Base-by-base conservation (phyloP, 169 alveolate genomes). In the Plasmodium gaboni region DNA sequence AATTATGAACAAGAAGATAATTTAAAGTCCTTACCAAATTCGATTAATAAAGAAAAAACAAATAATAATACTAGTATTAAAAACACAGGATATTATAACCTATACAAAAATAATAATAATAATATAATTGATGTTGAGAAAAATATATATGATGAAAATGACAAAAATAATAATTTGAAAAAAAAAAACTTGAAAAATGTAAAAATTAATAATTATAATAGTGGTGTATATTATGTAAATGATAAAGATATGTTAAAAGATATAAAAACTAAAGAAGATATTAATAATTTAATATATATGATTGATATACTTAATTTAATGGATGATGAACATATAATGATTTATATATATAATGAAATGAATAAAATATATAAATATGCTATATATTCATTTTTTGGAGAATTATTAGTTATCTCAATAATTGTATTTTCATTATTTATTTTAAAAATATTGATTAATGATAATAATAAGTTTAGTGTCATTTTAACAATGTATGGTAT, bases 401-500 rank as follows among this genome's bases (percentile, higher is more conserved):
- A 76, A 64, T 76, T 76, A 68, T 44, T 76, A 7, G 89, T 76
- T 24, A 76, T 76, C 63, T 76, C 89, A 13, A 76, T 76, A 7
- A 76, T 76, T 64, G 89, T 76, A 17, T 50, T 76, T 48, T 64
- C 89, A 4, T 68, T 76, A 63, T 76, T 64, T 68, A 76, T 76
- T 48, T 64, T 76, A 76, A 63, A 57, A 68, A 63, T 76, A 26
- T 64, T 76, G 26, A 76, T 76, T 63, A 76, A 76, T 10, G 89
- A 76, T 48, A 76, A 76, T 42, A 76, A 76, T 44, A 76, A 76
- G 13, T 76, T 76, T 28, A 76, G 89, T 64, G 89, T 76, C 32
- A 76, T 76, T 24, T 68, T 76, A 76, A 76, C 89, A 42, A 63
- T 76, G 76, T 76, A 76, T 61, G 89, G 89, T 7, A 76, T 76